Percentiles rank a stretch among this genome's conserved stretches.
phyloP scores from a whole-genome alignment of 495 filamentous ascomycete genomes.

The Bathelium albidoporum region DNA sequence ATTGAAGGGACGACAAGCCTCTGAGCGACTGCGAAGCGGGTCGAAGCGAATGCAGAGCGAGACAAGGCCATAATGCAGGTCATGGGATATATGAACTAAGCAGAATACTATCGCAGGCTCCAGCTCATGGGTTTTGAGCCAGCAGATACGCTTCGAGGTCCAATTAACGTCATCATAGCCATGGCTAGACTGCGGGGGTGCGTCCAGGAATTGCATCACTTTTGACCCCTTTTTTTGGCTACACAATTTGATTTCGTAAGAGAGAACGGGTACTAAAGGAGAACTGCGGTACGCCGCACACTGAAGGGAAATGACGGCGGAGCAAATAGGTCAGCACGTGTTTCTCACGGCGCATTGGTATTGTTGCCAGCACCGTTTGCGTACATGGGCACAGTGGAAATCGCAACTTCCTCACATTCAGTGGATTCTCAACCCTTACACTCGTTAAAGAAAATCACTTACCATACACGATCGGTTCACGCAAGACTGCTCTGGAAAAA shows the following conservation, averaged over 20 bases:
- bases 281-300: too few species aligned
- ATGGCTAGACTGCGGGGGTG: not conserved
- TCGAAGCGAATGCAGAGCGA: not conserved
- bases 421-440: too few species aligned
- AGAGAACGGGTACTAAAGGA: too few species aligned
- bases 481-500: too few species aligned
- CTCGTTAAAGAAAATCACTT: too few species aligned
- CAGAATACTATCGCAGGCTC: not conserved
- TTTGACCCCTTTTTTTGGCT: not conserved
- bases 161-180: constrained; percentile 1
- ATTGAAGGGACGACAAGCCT: not conserved
- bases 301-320: too few species aligned
- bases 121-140: not conserved
- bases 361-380: not conserved
- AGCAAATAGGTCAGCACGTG: not conserved
- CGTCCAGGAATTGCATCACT: not conserved
- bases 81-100: not conserved
- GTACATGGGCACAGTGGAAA: too few species aligned
- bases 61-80: not conserved
- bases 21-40: not conserved
- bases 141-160: not conserved
- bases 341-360: not conserved
- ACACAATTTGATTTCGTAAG: not conserved
- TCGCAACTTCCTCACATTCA: too few species aligned
- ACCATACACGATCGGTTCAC: too few species aligned